These are phyloP conservation scores for Kazachstania sp. DNA, from an alignment of 1,139 yeast species.

Conservation along the genomic window DNA sequence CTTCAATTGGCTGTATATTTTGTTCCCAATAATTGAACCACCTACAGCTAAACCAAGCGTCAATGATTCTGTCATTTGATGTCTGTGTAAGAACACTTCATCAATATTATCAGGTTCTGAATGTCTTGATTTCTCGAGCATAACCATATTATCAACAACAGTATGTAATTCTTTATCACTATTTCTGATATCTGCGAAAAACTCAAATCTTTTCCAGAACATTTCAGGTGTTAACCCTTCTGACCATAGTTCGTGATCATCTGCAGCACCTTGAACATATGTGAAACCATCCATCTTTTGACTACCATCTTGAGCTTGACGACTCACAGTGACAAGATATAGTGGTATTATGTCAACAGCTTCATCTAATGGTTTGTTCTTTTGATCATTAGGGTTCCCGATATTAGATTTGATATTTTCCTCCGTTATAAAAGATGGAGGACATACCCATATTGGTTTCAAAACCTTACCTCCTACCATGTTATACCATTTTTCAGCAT, in stretches of 20 bases:
- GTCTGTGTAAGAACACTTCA: conserved; percentile 10
- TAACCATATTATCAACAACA: conserved; percentile 12
- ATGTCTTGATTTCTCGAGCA: conserved; percentile 1
- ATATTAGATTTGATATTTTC: conserved; percentile 21
- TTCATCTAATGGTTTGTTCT: conserved; percentile 18
- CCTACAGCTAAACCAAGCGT: conserved; percentile 17
- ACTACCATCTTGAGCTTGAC: conserved; percentile 47
- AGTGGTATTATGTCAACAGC: conserved; percentile 35
- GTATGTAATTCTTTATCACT: conserved; percentile 36
- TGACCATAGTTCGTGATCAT: conserved; percentile 88
- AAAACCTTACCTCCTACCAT: conserved; percentile 41
- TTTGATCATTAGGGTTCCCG: conserved; percentile 15
- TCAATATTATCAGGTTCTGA: conserved; percentile 3
- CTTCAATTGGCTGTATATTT: conserved; percentile 8
- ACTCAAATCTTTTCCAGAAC: conserved; percentile 46
- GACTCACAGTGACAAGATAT: conserved; percentile 58
- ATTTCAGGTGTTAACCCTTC: conserved; percentile 42
- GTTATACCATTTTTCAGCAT: conserved; percentile 30
- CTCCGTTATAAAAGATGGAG: conserved; percentile 36
- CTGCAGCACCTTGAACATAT: conserved; percentile 89
- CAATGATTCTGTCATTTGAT: conserved; percentile 18
- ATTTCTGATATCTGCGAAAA: conserved; percentile 32
- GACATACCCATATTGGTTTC: conserved; percentile 65
- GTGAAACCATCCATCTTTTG: conserved; percentile 39
- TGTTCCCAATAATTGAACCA: conserved; percentile 9